phyloP scores from a whole-genome alignment of 108 stramenopile species.

The Bacterosira constricta region DNA sequence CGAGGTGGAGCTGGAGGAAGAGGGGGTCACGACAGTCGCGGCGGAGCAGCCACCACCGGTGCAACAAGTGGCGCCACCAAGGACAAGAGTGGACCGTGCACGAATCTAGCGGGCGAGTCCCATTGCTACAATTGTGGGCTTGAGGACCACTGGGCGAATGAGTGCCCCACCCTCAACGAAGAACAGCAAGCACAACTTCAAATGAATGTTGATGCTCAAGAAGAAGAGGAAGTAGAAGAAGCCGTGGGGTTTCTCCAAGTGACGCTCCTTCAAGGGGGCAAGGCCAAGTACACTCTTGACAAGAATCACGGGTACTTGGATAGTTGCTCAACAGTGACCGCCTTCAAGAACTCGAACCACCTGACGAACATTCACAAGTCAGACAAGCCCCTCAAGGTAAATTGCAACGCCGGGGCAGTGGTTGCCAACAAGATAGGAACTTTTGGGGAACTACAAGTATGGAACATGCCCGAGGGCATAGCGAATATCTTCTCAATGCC shows the following conservation, averaged over 20 bases:
- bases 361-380: not conserved
- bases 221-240: not conserved
- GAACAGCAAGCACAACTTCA: not conserved
- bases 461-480: conserved; percentile 20
- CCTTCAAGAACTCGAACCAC: not conserved
- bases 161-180: not conserved
- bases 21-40: too few relatives aligned
- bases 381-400: not conserved
- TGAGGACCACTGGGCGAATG: not conserved
- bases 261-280: not conserved
- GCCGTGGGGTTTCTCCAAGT: not conserved
- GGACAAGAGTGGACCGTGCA: too few relatives aligned
- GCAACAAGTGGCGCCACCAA: too few relatives aligned
- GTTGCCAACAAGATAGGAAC: not conserved
- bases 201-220: not conserved
- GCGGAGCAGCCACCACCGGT: too few relatives aligned
- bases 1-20: too few relatives aligned
- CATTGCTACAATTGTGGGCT: not conserved
- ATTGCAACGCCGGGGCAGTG: conserved; percentile 28
- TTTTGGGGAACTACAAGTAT: conserved; percentile 14
- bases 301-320: conserved; percentile 7
- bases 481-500: conserved; percentile 26
- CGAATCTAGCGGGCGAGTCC: not conserved
- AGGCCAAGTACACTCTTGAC: not conserved
- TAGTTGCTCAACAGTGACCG: conserved; percentile 2